Evolutionary conservation across 805 yeast genomes (phyloP).

Genomic region (Candida pini): DNA sequence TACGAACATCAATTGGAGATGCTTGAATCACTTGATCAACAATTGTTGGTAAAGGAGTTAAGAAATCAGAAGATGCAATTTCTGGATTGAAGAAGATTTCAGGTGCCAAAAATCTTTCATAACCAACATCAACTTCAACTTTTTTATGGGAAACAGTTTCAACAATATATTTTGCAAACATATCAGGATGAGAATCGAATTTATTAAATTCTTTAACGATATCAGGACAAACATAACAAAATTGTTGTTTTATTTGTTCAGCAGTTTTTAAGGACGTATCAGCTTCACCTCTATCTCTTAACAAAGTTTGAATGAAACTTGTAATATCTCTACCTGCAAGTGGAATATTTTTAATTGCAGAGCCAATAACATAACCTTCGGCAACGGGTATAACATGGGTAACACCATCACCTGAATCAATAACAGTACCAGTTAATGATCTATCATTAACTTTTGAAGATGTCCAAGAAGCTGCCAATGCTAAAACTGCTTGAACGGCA

Average conservation of each 20-base stretch:
- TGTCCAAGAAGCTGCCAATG: slow-evolving; percentile 99
- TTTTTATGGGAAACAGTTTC: slow-evolving; percentile 68
- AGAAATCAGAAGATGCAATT: slow-evolving; percentile 88
- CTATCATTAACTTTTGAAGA: slow-evolving; percentile 92
- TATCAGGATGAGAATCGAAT: slow-evolving; percentile 89
- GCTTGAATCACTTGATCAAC: slow-evolving; percentile 94
- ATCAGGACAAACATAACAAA: slow-evolving; percentile 96
- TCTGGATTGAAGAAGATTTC: slow-evolving; percentile 98
- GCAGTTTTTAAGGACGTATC: slow-evolving; percentile 95
- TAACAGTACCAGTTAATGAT: slow-evolving; percentile 96
- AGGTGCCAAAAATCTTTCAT: slow-evolving; percentile 97
- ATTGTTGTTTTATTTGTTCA: slow-evolving; percentile 93
- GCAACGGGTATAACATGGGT: slow-evolving; percentile 99
- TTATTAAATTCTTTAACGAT: slow-evolving; percentile 93
- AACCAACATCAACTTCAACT: slow-evolving; percentile 84
- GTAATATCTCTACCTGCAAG: slow-evolving; percentile 99
- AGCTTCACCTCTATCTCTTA: slow-evolving; percentile 94
- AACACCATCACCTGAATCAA: slow-evolving; percentile 98
- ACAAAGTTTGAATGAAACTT: slow-evolving; percentile 80
- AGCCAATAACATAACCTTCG: slow-evolving; percentile 97
- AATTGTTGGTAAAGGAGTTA: slow-evolving; percentile 93
- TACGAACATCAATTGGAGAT: slow-evolving; percentile 96
- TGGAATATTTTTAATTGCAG: slow-evolving; percentile 95
- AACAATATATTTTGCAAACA: slow-evolving; percentile 87
- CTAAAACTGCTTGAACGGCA: slow-evolving; percentile 98